Evolutionary conservation across 2,329 filamentous ascomycete species (phyloP).

Genomic region (Shiraia sp.): DNA sequence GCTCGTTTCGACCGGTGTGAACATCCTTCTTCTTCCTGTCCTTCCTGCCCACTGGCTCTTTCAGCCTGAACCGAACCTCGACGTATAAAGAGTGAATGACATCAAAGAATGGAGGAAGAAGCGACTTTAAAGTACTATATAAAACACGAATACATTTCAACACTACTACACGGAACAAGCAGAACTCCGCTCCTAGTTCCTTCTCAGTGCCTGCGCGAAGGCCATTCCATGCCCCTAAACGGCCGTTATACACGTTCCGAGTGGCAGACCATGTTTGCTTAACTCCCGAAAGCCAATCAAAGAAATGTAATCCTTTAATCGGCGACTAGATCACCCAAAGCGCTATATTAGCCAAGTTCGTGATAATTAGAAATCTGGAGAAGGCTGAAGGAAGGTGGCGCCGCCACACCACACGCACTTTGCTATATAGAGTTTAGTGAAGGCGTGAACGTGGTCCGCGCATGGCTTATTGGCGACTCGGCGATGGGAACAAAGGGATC

Average conservation of each 20-base stretch:
- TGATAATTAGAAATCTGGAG: slow-evolving; percentile 1
- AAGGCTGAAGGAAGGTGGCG: slow-evolving; percentile 12
- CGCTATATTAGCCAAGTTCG: slow-evolving; percentile 14
- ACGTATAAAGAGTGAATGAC: not conserved
- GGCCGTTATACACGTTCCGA: not conserved
- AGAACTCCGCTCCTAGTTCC: no score
- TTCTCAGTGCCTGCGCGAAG: no score
- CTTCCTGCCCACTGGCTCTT: slow-evolving; percentile 1
- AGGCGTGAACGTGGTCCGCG: slow-evolving; percentile 15
- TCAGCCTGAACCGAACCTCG: not conserved
- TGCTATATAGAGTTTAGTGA: slow-evolving; percentile 14
- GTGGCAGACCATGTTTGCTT: slow-evolving; percentile 11
- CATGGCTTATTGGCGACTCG: slow-evolving; percentile 14
- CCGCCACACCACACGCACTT: slow-evolving; percentile 11
- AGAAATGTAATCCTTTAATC: slow-evolving; percentile 12
- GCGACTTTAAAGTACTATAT: not conserved
- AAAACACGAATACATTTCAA: not conserved
- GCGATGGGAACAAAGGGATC: slow-evolving; percentile 1
- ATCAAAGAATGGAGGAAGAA: not conserved
- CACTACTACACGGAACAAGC: not conserved
- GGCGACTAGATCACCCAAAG: slow-evolving; percentile 20
- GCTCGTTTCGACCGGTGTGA: slow-evolving; percentile 57
- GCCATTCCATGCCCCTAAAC: slow-evolving; percentile 1
- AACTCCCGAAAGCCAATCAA: slow-evolving; percentile 12
- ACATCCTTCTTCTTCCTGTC: slow-evolving; percentile 44